These are phyloP conservation scores for Skeletonema costatum DNA, from an alignment of 108 stramenopile species.

Conservation along the genomic window DNA sequence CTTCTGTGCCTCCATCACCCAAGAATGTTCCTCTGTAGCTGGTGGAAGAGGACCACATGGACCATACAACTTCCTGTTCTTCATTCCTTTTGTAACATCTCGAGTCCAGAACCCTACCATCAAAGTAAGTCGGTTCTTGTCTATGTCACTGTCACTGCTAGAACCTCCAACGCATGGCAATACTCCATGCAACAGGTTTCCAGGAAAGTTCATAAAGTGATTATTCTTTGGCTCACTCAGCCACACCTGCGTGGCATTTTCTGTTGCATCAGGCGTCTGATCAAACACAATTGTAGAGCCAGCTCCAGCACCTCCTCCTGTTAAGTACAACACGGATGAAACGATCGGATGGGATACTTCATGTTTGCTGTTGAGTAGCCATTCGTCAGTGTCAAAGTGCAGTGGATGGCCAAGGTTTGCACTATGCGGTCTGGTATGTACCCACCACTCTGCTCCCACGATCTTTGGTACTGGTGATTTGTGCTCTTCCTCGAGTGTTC, in stretches of 20 bases:
- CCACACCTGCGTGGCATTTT: conserved; percentile 58
- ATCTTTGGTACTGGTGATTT: conserved; percentile 21
- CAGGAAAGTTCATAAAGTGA: conserved; percentile 75
- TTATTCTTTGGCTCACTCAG: conserved; percentile 64
- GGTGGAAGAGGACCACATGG: conserved; percentile 88
- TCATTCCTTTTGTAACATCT: conserved; percentile 74
- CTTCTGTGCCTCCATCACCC: conserved; percentile 49
- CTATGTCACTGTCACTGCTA: not conserved
- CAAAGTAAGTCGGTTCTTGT: conserved; percentile 52
- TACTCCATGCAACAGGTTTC: conserved; percentile 84
- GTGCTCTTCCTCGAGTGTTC: conserved; percentile 33
- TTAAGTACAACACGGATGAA: conserved; percentile 80
- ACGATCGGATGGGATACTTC: conserved; percentile 81
- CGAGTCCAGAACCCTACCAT: conserved; percentile 93
- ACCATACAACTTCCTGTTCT: conserved; percentile 66
- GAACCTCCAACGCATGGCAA: conserved; percentile 71
- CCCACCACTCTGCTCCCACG: conserved; percentile 88
- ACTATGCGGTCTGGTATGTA: conserved; percentile 74
- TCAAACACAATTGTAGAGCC: conserved; percentile 86
- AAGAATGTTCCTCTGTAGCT: conserved; percentile 60
- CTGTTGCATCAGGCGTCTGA: conserved; percentile 70
- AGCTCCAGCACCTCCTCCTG: conserved; percentile 58
- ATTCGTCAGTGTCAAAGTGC: conserved; percentile 91
- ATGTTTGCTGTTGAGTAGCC: conserved; percentile 56
- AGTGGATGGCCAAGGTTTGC: conserved; percentile 89